These are phyloP conservation scores for Epichloe sylvatica DNA, from an alignment of 2,329 filamentous ascomycete species.

Conservation along the genomic window DNA sequence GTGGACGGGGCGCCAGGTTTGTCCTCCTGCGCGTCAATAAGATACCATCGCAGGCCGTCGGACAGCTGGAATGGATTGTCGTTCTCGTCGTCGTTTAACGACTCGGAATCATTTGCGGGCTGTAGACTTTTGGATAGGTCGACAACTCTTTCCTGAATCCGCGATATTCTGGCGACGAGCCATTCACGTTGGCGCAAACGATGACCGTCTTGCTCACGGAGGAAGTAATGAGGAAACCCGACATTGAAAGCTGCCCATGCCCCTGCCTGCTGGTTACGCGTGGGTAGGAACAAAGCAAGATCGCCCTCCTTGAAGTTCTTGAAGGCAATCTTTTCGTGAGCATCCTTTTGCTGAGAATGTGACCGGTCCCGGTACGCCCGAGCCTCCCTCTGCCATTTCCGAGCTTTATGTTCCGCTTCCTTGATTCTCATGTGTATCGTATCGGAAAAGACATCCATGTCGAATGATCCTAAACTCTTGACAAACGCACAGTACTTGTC, in stretches of 20 bases:
- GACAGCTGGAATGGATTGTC: conserved; percentile 96
- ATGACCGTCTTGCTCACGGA: conserved; percentile 83
- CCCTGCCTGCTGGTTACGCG: conserved; percentile 81
- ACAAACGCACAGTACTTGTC: conserved; percentile 65
- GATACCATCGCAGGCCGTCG: conserved; percentile 89
- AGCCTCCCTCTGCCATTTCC: conserved; percentile 85
- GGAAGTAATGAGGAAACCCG: conserved; percentile 90
- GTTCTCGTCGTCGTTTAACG: conserved; percentile 54
- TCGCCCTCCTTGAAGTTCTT: conserved; percentile 94
- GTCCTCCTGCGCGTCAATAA: conserved; percentile 86
- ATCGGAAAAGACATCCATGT: conserved; percentile 72
- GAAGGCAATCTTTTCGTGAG: conserved; percentile 92
- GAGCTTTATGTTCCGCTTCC: conserved; percentile 82
- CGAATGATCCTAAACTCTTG: conserved; percentile 59
- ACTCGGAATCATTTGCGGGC: conserved; percentile 33
- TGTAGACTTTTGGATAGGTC: conserved; percentile 71
- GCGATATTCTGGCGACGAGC: conserved; percentile 87
- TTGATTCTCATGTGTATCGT: conserved; percentile 79
- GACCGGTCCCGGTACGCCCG: conserved; percentile 78
- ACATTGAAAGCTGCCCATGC: conserved; percentile 99
- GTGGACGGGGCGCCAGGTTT: conserved; percentile 86
- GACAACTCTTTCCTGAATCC: conserved; percentile 84
- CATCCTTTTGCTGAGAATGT: conserved; percentile 65
- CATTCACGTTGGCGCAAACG: conserved; percentile 63
- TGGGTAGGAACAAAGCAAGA: conserved; percentile 84